Evolutionary conservation across 2,329 filamentous ascomycete genomes (phyloP), one percentile per base, ranked within the genome.

Genomic region (Rhytidhysteron rufulum): DNA sequence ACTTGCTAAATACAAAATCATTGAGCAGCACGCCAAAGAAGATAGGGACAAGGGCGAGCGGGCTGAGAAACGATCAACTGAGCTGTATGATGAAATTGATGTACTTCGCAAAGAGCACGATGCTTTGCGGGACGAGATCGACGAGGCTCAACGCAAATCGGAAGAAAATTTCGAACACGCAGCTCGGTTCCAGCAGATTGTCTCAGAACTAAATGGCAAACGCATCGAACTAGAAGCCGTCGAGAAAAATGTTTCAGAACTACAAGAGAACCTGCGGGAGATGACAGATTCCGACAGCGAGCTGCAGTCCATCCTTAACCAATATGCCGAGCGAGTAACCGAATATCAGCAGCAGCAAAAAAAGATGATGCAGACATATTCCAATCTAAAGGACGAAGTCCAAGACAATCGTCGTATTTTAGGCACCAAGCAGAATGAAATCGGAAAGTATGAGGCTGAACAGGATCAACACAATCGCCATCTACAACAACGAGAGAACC

Each of bases 401-500:
- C 68, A 77, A 41, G 55, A 64, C 3, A 65, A 61, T 34, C 73
- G 77, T 3, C 46, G 55, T 13, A 48, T 56, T 6, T 57, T 72
- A 10, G 70, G 67, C 37, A 47, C 48, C n/a, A 75, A 77, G 49
- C 70, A 77, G 44, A 71, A 61, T 1, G 84, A 89, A 51, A 76
- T 81, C 52, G 91, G 91, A 31, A 87, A 84, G 50, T 82, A 85
- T 51, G 80, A 93, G 63, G 91, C 90, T 2, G 85, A 95, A 58
- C 89, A 91, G 67, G 84, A 87, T 46, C 87, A 85, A 54, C 88
- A 93, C 58, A 88, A 96, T 58, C 80, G 85, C 4, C 86, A 96
- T 49, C 62, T 95, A 3, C 73, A 80, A 51, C 72, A 78, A 32
- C 85, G 91, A 29, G 76, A 84, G 54, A 74, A 78, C 8, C 77